phyloP scores from a whole-genome alignment of 805 yeast genomes.

The Cyberlindnera misumaiensis region DNA sequence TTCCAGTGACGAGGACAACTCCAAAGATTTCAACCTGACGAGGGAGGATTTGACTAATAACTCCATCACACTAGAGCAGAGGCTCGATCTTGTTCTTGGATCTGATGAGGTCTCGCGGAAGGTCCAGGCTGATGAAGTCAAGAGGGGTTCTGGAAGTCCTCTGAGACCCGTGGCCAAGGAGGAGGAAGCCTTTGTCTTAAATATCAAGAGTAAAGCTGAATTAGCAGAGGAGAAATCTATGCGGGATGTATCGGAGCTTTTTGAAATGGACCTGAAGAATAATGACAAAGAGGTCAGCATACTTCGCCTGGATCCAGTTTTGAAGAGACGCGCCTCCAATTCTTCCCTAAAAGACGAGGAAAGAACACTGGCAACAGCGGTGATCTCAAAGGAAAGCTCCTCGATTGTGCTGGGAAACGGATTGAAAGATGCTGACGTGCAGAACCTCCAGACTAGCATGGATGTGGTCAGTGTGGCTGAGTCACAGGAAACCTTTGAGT shows the following conservation, averaged over 20 bases:
- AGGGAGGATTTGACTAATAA: conserved; percentile 21
- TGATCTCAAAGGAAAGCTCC: conserved; percentile 6
- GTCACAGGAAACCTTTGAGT: conserved; percentile 16
- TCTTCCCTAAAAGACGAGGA: conserved; percentile 22
- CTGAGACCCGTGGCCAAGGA: conserved; percentile 12
- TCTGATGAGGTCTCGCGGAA: conserved; percentile 17
- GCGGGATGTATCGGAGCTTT: conserved; percentile 26
- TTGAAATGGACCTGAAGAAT: conserved; percentile 29
- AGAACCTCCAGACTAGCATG: conserved; percentile 5
- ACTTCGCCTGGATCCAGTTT: conserved; percentile 20
- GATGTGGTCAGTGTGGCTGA: conserved; percentile 11
- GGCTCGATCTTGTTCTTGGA: conserved; percentile 36
- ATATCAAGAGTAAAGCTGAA: conserved; percentile 16
- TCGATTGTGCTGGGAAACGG: conserved; percentile 16
- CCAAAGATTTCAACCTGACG: conserved; percentile 22
- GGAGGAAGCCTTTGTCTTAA: conserved; percentile 20
- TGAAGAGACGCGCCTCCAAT: conserved; percentile 23
- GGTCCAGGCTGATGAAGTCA: conserved; percentile 19
- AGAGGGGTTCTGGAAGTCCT: conserved; percentile 21
- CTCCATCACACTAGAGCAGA: conserved; percentile 34
- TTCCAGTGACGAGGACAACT: conserved; percentile 22
- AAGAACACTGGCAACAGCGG: conserved; percentile 13
- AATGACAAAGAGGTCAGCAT: conserved; percentile 16
- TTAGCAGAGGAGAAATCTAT: conserved; percentile 22
- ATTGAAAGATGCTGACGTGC: conserved; percentile 9